Base-by-base conservation (phyloP, 1,139 yeast species). In the Hyphopichia wangnamkhiaoensis region DNA sequence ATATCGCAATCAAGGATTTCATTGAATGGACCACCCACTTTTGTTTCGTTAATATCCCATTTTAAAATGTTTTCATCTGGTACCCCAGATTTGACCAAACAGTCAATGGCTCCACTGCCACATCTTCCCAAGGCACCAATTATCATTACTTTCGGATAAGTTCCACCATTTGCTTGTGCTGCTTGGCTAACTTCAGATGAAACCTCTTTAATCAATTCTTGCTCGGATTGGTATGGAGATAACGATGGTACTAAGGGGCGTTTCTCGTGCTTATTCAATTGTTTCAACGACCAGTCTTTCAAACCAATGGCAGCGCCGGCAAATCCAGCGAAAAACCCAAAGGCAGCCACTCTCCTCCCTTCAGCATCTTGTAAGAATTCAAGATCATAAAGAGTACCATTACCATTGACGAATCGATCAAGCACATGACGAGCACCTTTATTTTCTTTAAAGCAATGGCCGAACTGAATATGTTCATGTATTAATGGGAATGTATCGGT, bases 51-150 rank as follows among this genome's bases (percentile, higher is more conserved):
- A 79, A 93, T 88, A 68, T 93, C 98, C 98, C 98, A 93, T 72
- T 88, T 86, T 56, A 78, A 64, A 45, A 93, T 80, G 64, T 87
- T 84, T 43, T 71, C 79, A 33, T 88, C 95, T 40, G 98, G 96
- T 43, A 93, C 71, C 43, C 98, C 98, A 41, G 77, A 83, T 69
- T 85, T 85, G 50, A 73, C 76, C 66, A 89, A 79, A 44, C 90
- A 74, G 52, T 86, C 94, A 50, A 88, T 71, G 25, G 98, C 98
- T 59, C 98, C 98, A 12, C 95, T 82, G 41, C 98, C 98, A 69
- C 98, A 93, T 74, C 98, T 85, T 46, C 98, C 98, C 45, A 91
- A 76, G 18, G 98, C 98, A 58, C 98, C 98, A 61, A 93, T 93
- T 40, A 93, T 84, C 53, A 93, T 74, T 35, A 84, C 88, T 38